Evolutionary conservation across 2,329 filamentous ascomycete species (phyloP), one percentile per base, ranked within the genome.

Genomic region (Didymella glomerata): DNA sequence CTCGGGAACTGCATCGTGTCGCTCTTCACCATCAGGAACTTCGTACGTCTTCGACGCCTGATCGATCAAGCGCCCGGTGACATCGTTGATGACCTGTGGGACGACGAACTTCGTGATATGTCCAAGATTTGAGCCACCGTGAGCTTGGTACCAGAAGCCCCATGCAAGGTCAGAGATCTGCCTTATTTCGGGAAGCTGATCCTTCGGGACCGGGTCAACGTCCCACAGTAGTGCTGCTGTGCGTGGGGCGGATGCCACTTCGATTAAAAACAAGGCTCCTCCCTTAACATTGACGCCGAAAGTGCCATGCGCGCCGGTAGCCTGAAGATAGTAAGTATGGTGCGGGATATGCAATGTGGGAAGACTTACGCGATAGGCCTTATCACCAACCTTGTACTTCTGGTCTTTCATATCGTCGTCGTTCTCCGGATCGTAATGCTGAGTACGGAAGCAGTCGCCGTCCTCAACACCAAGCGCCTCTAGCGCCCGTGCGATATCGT

Each of bases 91-190:
- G 11, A 64, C 28, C 2, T 41, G 27, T 22, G 52, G 47, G 11
- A 51, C 30, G 18, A 62, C 51, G 7, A 62, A 55, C n/a, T 60
- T 54, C 22, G 54, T 57, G n/a, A 64, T 60, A 9, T 55, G 27
- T 0, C 42, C 49, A 4, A 62, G 42, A 3, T 54, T 36, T 11
- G 38, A 25, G 1, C 46, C 46, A 13, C 27, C 20, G 24, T 57
- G 48, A 27, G 54, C 41, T 45, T 41, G 22, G 8, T 57, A 36
- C 60, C 62, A 64, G 18, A 53, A 45, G 4, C 52, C 62, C 60
- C 60, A 64, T 4, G 62, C 45, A 8, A 64, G 30, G 20, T 64
- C 62, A 13, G 62, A 64, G 27, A 54, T 64, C 24, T 57, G 41
- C 5, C 44, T 41, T 1, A 64, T n/a, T 1, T 25, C 42, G 1